Percentiles rank a stretch among this genome's conserved stretches.
Conservation (phyloP, 768 basidiomycete genomes). For the Lentinula boryana region DNA sequence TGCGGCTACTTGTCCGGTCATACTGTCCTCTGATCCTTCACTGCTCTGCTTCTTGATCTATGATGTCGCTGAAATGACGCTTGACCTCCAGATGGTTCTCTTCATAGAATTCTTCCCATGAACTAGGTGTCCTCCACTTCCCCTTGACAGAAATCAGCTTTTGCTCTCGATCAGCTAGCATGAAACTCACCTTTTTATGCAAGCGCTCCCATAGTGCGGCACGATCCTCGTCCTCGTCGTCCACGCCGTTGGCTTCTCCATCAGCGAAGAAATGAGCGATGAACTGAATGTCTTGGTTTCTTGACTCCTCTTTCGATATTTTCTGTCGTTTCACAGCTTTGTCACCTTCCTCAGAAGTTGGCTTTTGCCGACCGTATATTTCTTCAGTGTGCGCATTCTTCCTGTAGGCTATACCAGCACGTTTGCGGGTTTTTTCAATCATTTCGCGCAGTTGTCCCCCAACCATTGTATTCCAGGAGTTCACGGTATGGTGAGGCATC, state of each 20-base stretch:
- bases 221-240: constrained; percentile 11
- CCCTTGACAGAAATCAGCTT: constrained; percentile 2
- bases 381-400: constrained; percentile 22
- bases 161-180: background rate
- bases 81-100: constrained; percentile 35
- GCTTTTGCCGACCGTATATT: background rate
- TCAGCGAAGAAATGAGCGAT: constrained; percentile 52
- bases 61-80: constrained; percentile 26
- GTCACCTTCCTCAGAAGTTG: background rate
- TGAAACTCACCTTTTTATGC: constrained; percentile 33
- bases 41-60: constrained; percentile 9
- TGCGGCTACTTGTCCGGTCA: background rate
- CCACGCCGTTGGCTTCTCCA: constrained; percentile 26
- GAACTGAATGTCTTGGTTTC: constrained; percentile 40
- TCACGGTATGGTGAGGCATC: constrained; percentile 54
- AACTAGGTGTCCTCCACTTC: constrained; percentile 6
- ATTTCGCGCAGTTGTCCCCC: constrained; percentile 22
- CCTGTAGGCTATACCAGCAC: constrained; percentile 42
- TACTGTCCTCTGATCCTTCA: background rate
- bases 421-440: constrained; percentile 44
- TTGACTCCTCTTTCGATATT: background rate
- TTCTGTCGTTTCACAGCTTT: background rate
- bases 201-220: constrained; percentile 46
- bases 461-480: constrained; percentile 47
- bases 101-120: constrained; percentile 49